Base-by-base conservation (phyloP, 257 asterid genomes). In the Gentiana straminea region DNA sequence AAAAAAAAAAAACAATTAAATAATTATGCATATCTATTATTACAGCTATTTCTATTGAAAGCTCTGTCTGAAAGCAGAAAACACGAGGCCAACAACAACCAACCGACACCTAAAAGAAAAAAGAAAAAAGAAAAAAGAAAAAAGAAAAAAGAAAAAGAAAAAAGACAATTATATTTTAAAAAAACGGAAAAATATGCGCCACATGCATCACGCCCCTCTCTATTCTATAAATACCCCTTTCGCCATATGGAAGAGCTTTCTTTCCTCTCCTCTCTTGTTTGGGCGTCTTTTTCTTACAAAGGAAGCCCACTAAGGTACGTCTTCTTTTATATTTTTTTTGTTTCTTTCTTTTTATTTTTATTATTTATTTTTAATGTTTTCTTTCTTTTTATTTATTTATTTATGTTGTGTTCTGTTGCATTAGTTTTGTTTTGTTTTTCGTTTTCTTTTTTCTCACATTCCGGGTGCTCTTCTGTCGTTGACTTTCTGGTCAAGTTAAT, bases 171-270 rank as follows among this genome's bases (percentile, higher is more conserved):
- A 41, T 2, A 10, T 41, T 41, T 7, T 5, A 41, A 41, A 41
- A 41, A 5, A 8, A 8, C 8, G 8, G 32, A 43, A 54, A 57
- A 13, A 33, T 5, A 4, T 35, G 54, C 15, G 54, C 62, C 56
- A 33, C 63, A 7, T 32, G 47, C 4, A 35, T 44, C 1, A 7
- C 32, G 32, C 8, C 53, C 57, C 35, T 35, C 32, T 15, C 55
- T 34, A 1, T n/a, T 61, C 75, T 71, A 63, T 71, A 73, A 38
- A 71, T 78, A 71, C 36, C 55, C 68, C 49, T 37, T 61, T 55
- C 54, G 4, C 49, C 9, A 1, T 33, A 55, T 52, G 2, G 2
- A 48, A 2, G 9, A 41, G 9, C 46, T 56, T 75, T 75, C 85
- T 68, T 70, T 74, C 71, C 51, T 54, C 60, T 50, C 66, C 49